A percentile compares a stretch with the other conserved stretches of the same genome.
Conservation (phyloP, 208 protist genomes). For the Angomonas deanei region DNA sequence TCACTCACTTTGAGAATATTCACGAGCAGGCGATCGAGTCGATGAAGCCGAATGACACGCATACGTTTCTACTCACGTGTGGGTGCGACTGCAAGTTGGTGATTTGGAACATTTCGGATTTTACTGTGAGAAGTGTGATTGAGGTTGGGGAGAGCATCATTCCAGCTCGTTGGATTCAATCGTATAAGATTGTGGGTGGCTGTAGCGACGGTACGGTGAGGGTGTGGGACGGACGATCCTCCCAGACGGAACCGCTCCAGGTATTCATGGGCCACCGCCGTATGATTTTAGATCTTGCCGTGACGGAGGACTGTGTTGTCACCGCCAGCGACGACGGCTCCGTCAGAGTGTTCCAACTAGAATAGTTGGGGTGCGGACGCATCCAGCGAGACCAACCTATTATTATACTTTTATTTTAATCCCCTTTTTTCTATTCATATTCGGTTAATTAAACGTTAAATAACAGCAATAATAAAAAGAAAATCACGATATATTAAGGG, state of each 20-base stretch:
- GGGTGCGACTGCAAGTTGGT: constrained; percentile 77
- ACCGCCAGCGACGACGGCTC: constrained; percentile 78
- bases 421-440: constrained; percentile 7
- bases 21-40: constrained; percentile 86
- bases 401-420: constrained; percentile 1
- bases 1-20: constrained; percentile 50
- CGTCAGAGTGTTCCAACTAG: constrained; percentile 41
- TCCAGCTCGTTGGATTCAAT: constrained; percentile 54
- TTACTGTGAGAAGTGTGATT: constrained; percentile 45
- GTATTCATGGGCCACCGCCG: constrained; percentile 72
- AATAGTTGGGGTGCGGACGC: neutral
- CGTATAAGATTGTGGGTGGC: constrained; percentile 44
- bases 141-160: constrained; percentile 79
- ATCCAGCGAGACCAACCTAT: too few species aligned
- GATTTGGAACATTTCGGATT: constrained; percentile 71
- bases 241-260: constrained; percentile 35
- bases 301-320: constrained; percentile 17
- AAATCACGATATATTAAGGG: too few species aligned
- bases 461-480: constrained; percentile 9
- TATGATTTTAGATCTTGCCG: constrained; percentile 65
- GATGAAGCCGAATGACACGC: constrained; percentile 29
- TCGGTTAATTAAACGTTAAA: neutral
- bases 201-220: constrained; percentile 80
- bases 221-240: constrained; percentile 75
- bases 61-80: constrained; percentile 58